Base-by-base conservation (phyloP, 2,329 filamentous ascomycete species). In the Colletotrichum trifolii region DNA sequence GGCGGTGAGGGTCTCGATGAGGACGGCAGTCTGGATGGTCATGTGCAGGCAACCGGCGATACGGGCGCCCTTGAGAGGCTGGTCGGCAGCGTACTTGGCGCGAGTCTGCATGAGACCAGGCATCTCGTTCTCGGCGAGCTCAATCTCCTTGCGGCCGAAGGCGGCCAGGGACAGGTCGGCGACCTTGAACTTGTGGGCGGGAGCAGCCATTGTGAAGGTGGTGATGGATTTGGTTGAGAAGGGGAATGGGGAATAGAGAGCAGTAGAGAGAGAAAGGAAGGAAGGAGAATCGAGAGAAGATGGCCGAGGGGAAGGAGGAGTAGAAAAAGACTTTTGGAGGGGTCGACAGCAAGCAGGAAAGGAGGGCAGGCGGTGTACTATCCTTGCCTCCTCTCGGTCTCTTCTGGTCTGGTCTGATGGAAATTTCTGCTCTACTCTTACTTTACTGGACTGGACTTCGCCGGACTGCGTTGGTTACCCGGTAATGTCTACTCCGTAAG, bases 21-120 rank as follows among this genome's bases (percentile, higher is more conserved):
- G 91, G 78, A 99, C 96, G 74, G 96, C 96, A 71, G 96, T 99
- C 87, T 99, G 96, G 85, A 99, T 98, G 80, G 96, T 98, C 95
- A 97, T 97, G 91, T 97, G 94, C 80, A 98, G 87, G 85, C 96
- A 98, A 78, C 96, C 96, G 75, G 96, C 96, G 81, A 99, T 97
- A 77, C 95, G 91, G 80, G 94, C 93, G 80, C 95, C 94, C 79
- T 91, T 91, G 76, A 99, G 88, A 74, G 96, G 96, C 88, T 98
- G 95, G 83, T 97, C 95, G 68, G 81, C 81, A 74, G 92, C 92
- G 81, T 98, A 99, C 87, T 97, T 97, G 77, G 82, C 79, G 78
- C 96, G 91, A 77, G 94, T 98, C 77, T 92, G 89, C 92, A 99
- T 97, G 74, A 99, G 90, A 89, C 96, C 95, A 71, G 95, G 94